phyloP scores from a whole-genome alignment of 371 early-diverging fungal species.

The Rhizopus sp. region DNA sequence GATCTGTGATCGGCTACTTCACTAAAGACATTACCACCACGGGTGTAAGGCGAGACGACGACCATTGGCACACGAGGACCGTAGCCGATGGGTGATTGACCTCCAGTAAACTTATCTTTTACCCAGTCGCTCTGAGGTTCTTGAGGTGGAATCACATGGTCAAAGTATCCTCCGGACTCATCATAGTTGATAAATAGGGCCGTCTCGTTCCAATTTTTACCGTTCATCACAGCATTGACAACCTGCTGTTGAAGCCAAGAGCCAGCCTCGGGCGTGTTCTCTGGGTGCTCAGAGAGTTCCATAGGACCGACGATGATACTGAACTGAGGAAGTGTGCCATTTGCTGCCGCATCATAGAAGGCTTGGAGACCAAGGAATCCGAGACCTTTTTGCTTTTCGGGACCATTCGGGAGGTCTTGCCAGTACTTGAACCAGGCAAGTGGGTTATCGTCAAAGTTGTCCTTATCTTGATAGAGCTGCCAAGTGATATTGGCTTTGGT shows the following conservation, averaged over 20 bases:
- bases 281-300: conserved; percentile 27
- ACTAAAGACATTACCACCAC: conserved; percentile 33
- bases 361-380: conserved; percentile 31
- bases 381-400: conserved; percentile 30
- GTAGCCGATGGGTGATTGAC: conserved; percentile 7
- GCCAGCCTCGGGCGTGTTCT: conserved; percentile 32
- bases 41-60: conserved; percentile 25
- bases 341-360: conserved; percentile 27
- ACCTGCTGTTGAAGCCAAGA: conserved; percentile 35
- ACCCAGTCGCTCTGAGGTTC: conserved; percentile 21
- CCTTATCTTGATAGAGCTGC: conserved; percentile 34
- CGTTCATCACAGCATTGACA: conserved; percentile 32
- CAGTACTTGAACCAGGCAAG: conserved; percentile 35
- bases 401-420: conserved; percentile 21
- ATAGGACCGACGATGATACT: conserved; percentile 20
- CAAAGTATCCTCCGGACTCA: conserved; percentile 27
- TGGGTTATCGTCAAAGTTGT: conserved; percentile 22
- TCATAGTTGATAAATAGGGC: conserved; percentile 36
- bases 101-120: conserved; percentile 17
- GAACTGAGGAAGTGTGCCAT: conserved; percentile 29
- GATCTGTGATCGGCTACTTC: conserved; percentile 31
- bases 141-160: conserved; percentile 29
- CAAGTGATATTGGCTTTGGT: conserved; percentile 26
- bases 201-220: conserved; percentile 24
- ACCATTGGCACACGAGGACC: conserved; percentile 35